Conservation (phyloP, 768 basidiomycete genomes). For the Suillus brevipes region DNA sequence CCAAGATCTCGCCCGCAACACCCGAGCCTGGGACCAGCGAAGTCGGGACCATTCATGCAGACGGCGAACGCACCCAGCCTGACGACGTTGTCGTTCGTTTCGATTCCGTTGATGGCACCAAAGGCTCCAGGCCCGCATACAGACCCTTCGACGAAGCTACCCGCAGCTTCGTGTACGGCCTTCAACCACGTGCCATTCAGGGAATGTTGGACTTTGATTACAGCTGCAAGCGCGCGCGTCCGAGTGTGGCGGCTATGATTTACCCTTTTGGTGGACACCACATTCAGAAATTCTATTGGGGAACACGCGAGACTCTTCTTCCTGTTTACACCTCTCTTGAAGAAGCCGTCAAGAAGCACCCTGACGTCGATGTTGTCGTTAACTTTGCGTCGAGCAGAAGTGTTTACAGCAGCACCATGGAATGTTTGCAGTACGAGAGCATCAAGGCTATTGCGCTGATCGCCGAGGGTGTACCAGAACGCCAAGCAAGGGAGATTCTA, state of each 20-base stretch:
- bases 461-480: conserved; percentile 98
- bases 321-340: conserved; percentile 93
- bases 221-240: conserved; percentile 88
- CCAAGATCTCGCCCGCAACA: conserved; percentile 21
- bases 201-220: conserved; percentile 99
- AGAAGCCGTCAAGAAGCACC: conserved; percentile 92
- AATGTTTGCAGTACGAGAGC: conserved; percentile 64
- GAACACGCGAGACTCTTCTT: conserved; percentile 96
- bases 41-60: conserved; percentile 73
- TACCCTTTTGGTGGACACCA: conserved; percentile 99
- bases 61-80: conserved; percentile 80
- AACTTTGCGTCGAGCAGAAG: conserved; percentile 96
- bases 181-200: conserved; percentile 98
- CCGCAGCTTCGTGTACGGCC: conserved; percentile 97
- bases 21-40: conserved; percentile 43
- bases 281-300: conserved; percentile 99
- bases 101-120: conserved; percentile 84
- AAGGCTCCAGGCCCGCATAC: conserved; percentile 66
- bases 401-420: conserved; percentile 93
- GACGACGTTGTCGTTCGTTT: conserved; percentile 92
- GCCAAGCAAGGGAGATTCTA: conserved; percentile 95
- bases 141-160: conserved; percentile 91
- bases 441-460: conserved; percentile 78
- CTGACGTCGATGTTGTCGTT: conserved; percentile 95
- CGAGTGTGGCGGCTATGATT: conserved; percentile 98